Evolutionary conservation across 495 filamentous ascomycete species (phyloP), one percentile per base, ranked within the genome.

Genomic region (Penicillium psychrofluorescens): DNA sequence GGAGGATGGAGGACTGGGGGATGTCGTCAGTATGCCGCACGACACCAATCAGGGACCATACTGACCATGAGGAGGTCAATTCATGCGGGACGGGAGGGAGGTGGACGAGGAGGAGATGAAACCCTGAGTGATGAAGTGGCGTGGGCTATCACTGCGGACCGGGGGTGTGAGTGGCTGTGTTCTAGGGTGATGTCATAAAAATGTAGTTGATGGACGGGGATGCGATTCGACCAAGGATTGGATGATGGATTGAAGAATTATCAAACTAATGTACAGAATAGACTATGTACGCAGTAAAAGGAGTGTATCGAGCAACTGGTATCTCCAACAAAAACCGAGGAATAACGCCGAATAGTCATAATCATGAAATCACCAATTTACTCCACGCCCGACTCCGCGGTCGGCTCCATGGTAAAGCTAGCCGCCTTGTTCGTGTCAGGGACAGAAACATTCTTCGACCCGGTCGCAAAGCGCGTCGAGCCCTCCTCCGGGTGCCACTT

Each of bases 1-100:
- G 81, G 45, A 87, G 75, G 30, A 87, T 65, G 35, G 80, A 84
- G 38, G 79, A 66, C 83, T 84, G 47, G 28, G 28, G 43, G 41
- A 40, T 43, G 29, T 42, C 10, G 41, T 44, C 12, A 15, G 40
- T 14, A 16, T 9, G 1, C n/a, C 6, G 10, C 6, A 32, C n/a
- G 22, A 22, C 22, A 22, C 22, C 22, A 22, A 22, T 22, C 22
- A 22, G 22, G 22, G 22, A 22, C 22, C 22, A 6, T 22, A 22
- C 22, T 3, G 22, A 22, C 22, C n/a, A 16, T 42, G 10, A 31
- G 35, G 36, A 43, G 29, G 36, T 33, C n/a, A 27, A 34, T 44
- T 40, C 49, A 51, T 51, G 7, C 36, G 40, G 49, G 42, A 39
- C 38, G 38, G 36, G 33, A 22, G n/a, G 28, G 35, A 41, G 38